Conservation (phyloP, 2,329 filamentous ascomycete species). For the Neonectria punicea region DNA sequence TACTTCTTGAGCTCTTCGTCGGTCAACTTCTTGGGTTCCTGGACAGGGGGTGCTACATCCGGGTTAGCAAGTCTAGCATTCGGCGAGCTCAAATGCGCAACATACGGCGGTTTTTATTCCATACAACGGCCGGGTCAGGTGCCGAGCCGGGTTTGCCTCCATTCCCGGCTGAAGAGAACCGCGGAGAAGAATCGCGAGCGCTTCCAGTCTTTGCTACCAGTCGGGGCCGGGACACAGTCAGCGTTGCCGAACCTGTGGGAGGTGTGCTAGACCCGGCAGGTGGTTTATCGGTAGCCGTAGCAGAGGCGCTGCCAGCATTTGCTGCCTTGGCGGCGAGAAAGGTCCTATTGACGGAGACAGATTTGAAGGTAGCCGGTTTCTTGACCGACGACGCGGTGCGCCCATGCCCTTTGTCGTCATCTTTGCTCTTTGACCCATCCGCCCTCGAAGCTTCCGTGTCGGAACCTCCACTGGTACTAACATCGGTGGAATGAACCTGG, state of each 20-base stretch:
- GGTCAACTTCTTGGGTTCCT: conserved; percentile 83
- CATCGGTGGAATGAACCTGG: conserved; percentile 69
- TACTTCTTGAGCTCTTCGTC: conserved; percentile 90
- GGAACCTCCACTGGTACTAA: conserved; percentile 78
- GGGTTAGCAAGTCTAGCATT: conserved; percentile 33
- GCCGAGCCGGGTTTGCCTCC: conserved; percentile 68
- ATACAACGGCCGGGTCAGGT: conserved; percentile 79
- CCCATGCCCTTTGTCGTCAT: conserved; percentile 68
- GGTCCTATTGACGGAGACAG: conserved; percentile 85
- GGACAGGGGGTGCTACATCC: conserved; percentile 65
- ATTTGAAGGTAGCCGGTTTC: conserved; percentile 83
- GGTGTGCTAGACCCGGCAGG: conserved; percentile 58
- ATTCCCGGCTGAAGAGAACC: conserved; percentile 58
- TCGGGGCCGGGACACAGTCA: conserved; percentile 71
- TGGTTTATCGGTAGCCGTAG: conserved; percentile 64
- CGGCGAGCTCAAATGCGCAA: conserved; percentile 31
- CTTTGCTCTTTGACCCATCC: conserved; percentile 64
- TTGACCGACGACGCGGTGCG: conserved; percentile 71
- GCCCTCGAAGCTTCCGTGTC: conserved; percentile 78
- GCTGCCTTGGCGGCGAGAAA: conserved; percentile 78
- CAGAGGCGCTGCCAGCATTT: conserved; percentile 53
- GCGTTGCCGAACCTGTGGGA: conserved; percentile 56
- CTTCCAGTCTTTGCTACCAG: conserved; percentile 80
- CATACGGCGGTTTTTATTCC: conserved; percentile 90
- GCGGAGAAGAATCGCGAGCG: conserved; percentile 62